Base-by-base conservation (phyloP, 208 protist genomes). In the Vickermania spadyakhi region DNA sequence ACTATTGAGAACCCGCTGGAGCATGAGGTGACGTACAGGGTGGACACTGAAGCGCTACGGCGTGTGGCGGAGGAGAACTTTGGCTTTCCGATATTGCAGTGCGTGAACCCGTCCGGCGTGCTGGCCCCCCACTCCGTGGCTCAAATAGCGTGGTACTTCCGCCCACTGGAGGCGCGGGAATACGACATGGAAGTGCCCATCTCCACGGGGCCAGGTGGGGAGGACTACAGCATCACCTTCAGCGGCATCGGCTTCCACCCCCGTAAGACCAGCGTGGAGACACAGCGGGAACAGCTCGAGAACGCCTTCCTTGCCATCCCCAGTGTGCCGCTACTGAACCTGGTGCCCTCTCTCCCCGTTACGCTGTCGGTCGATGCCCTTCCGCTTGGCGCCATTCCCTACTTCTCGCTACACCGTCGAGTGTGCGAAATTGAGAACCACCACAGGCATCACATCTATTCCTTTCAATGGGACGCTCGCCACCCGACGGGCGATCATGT, bases 51-150 rank as follows among this genome's bases (percentile, higher is more conserved):
- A 29, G 62, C 81, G 26, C 61, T 89, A 23, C 60, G 70, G 52
- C 62, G 60, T 2, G 66, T 93, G 52, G 42, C 77, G 13, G 62
- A 83, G 41, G 57, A 58, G 14, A 77, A 90, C 68, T 92, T 84
- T 75, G 80, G 75, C 45, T 94, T 97, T 60, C 85, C 87, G 18
- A 70, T 97, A 4, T 75, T 97, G 50, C 79, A 90, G 69, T 96
- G 89, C 70, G 64, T 85, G 14, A 89, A 92, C 72, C 87, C 89
- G n/a, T 36, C 56, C 2, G 93, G 93, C 31, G 42, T 62, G 23
- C 73, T 97, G 49, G 51, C 73, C 28, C 73, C 84, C n/a, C 73
- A 64, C 56, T 62, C 56, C 30, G 66, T 68, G 0, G 73, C 72
- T 22, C 64, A 73, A 31, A 65, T 97, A n/a, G 56, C 71, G 27